Conservation (phyloP, 805 yeast genomes). For the Clavispora phyllophila region DNA sequence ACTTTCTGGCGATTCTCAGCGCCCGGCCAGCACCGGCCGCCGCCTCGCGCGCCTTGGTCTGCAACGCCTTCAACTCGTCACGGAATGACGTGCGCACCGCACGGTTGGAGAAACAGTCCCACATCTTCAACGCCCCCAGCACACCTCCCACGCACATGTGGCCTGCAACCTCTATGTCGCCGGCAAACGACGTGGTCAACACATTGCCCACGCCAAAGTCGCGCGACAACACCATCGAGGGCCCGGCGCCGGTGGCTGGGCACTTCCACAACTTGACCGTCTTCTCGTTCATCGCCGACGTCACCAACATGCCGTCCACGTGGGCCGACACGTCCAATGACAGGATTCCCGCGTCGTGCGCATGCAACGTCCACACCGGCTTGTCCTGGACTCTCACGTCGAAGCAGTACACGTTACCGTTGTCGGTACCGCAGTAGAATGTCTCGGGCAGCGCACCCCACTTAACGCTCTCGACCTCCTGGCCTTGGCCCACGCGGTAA, state of each 20-base stretch:
- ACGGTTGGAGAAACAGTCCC: slow-evolving; percentile 85
- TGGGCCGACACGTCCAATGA: slow-evolving; percentile 64
- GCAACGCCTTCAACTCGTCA: slow-evolving; percentile 50
- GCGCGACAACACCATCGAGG: slow-evolving; percentile 84
- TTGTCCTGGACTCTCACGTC: slow-evolving; percentile 67
- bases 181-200: slow-evolving; percentile 74
- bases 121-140: slow-evolving; percentile 75
- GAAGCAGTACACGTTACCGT: slow-evolving; percentile 82
- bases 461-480: slow-evolving; percentile 78
- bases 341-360: slow-evolving; percentile 93
- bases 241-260: slow-evolving; percentile 39
- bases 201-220: slow-evolving; percentile 95
- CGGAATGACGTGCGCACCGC: slow-evolving; percentile 70
- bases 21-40: slow-evolving; percentile 54
- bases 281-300: slow-evolving; percentile 91
- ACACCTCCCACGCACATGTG: slow-evolving; percentile 85
- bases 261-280: slow-evolving; percentile 84
- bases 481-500: slow-evolving; percentile 59
- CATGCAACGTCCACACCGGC: slow-evolving; percentile 93
- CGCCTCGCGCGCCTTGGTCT: slow-evolving; percentile 51
- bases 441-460: slow-evolving; percentile 57
- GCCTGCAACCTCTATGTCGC: slow-evolving; percentile 83
- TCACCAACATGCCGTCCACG: slow-evolving; percentile 69
- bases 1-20: slow-evolving; percentile 74
- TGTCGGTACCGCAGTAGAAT: slow-evolving; percentile 86